phyloP scores from a whole-genome alignment of 371 early-diverging fungal genomes.

The Haplosporangium sp. region DNA sequence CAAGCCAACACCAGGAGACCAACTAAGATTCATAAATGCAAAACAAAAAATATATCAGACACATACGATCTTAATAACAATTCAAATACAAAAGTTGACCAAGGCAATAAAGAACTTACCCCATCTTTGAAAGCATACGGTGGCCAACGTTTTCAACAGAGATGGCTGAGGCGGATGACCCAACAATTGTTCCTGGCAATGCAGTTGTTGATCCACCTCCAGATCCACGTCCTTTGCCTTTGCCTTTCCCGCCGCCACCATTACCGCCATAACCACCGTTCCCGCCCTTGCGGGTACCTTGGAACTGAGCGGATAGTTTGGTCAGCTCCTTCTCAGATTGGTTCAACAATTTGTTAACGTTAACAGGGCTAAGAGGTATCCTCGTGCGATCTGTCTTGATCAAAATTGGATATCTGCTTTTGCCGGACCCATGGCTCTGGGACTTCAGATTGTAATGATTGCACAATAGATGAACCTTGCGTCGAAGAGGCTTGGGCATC shows the following conservation, averaged over 20 bases:
- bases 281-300: conserved; percentile 33
- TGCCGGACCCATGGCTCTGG: conserved; percentile 62
- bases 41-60: neutral
- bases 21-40: conserved; percentile 48
- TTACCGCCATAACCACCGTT: conserved; percentile 1
- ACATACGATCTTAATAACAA: neutral
- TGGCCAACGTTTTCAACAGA: conserved; percentile 80
- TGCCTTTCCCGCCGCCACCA: conserved; percentile 13
- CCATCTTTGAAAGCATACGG: conserved; percentile 85
- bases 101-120: conserved; percentile 58
- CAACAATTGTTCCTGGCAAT: conserved; percentile 77
- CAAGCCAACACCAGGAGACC: conserved; percentile 85
- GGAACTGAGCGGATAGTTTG: conserved; percentile 26
- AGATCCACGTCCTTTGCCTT: conserved; percentile 24
- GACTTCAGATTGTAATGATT: conserved; percentile 64
- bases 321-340: conserved; percentile 39
- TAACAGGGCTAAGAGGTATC: conserved; percentile 63
- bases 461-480: conserved; percentile 66
- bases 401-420: conserved; percentile 56
- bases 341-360: conserved; percentile 61
- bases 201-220: conserved; percentile 15
- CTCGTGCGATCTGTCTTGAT: conserved; percentile 64
- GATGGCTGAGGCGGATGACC: conserved; percentile 71
- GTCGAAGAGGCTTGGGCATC: conserved; percentile 64
- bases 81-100: neutral